phyloP scores from a whole-genome alignment of 2,329 filamentous ascomycete genomes.

The Diplodia sapinea region DNA sequence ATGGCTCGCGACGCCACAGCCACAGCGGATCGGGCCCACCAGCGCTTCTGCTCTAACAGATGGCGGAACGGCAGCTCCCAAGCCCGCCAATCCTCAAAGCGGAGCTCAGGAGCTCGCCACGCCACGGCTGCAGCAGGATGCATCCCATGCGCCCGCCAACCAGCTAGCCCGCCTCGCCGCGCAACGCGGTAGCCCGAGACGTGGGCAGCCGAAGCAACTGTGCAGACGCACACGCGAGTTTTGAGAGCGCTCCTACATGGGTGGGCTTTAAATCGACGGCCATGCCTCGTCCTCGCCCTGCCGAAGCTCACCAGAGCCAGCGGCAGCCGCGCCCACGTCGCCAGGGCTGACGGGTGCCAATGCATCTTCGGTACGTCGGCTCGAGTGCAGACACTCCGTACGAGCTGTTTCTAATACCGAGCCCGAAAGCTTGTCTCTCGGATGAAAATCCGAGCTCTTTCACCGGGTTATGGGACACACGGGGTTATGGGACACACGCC shows the following conservation, averaged over 20 bases:
- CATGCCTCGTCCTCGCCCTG: too few species aligned
- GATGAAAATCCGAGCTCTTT: neutral
- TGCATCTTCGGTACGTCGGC: neutral
- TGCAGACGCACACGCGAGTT: too few species aligned
- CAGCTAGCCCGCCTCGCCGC: neutral
- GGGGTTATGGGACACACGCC: too few species aligned
- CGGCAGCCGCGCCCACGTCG: neutral
- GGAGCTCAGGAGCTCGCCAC: slow-evolving; percentile 23
- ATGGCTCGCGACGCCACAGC: slow-evolving; percentile 22
- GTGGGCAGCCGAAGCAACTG: too few species aligned
- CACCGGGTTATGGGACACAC: too few species aligned
- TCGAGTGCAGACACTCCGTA: slow-evolving; percentile 6
- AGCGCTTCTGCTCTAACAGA: neutral
- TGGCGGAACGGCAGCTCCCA: slow-evolving; percentile 9
- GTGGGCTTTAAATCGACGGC: too few species aligned
- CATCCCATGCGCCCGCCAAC: slow-evolving; percentile 7
- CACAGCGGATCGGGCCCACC: slow-evolving; percentile 21
- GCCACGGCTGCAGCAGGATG: slow-evolving; percentile 9
- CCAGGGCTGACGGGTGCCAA: neutral
- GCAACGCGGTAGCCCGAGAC: neutral
- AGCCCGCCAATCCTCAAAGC: slow-evolving; percentile 7
- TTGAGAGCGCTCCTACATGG: too few species aligned
- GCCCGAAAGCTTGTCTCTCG: slow-evolving; percentile 16
- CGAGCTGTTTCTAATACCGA: slow-evolving; percentile 18
- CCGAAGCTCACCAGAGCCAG: neutral